These are phyloP conservation scores for Candida corydali DNA, from an alignment of 805 yeast genomes.

Conservation along the genomic window DNA sequence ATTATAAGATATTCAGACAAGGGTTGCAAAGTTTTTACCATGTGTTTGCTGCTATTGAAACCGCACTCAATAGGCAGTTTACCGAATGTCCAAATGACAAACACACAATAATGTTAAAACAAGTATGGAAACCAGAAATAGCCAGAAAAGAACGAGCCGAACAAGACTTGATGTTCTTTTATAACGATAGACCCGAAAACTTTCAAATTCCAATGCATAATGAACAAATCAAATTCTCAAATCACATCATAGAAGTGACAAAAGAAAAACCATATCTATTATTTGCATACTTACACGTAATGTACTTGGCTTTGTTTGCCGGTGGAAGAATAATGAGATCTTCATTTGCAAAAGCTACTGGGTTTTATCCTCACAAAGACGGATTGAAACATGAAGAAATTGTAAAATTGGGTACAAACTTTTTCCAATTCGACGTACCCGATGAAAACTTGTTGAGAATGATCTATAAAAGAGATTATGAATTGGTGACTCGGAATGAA, in stretches of 20 bases:
- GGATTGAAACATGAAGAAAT: constrained; percentile 65
- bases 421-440: constrained; percentile 65
- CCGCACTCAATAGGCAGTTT: constrained; percentile 44
- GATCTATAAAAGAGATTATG: constrained; percentile 70
- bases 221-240: constrained; percentile 56
- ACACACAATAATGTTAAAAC: constrained; percentile 46
- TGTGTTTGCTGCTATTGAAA: constrained; percentile 63
- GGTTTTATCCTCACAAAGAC: constrained; percentile 70
- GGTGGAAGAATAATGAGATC: constrained; percentile 78
- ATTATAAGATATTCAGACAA: constrained; percentile 73
- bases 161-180: constrained; percentile 65
- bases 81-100: constrained; percentile 22
- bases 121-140: constrained; percentile 68
- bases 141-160: constrained; percentile 55
- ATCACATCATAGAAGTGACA: constrained; percentile 55
- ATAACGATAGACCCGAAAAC: constrained; percentile 51
- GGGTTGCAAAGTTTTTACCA: constrained; percentile 74
- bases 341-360: constrained; percentile 58
- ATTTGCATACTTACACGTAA: constrained; percentile 78
- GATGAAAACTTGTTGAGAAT: constrained; percentile 65
- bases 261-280: constrained; percentile 63
- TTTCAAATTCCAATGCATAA: constrained; percentile 55
- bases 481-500: constrained; percentile 67
- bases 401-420: constrained; percentile 59
- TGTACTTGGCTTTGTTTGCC: constrained; percentile 82